phyloP scores from a whole-genome alignment of 2,329 filamentous ascomycete species.

The Trichoderma brevicompactum region DNA sequence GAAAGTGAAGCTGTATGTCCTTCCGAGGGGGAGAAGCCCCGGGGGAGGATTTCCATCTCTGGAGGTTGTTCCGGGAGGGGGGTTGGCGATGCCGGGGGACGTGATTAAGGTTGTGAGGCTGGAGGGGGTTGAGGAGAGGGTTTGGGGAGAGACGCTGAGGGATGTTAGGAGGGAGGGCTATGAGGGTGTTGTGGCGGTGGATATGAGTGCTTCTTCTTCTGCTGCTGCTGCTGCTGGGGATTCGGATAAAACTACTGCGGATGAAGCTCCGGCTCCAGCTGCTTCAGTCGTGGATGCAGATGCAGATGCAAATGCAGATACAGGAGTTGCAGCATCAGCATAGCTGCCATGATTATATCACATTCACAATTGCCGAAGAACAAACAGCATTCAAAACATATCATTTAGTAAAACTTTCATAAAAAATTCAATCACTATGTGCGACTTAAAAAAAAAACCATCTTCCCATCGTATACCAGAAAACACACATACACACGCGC shows the following conservation, averaged over 20 bases:
- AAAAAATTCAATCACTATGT: not conserved
- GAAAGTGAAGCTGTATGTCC: conserved; percentile 5
- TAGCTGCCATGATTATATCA: no score
- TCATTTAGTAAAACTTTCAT: not conserved
- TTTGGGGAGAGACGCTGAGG: conserved; percentile 36
- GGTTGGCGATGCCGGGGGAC: conserved; percentile 31
- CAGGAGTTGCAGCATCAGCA: not conserved
- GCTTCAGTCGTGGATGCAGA: not conserved
- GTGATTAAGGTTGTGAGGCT: conserved; percentile 40
- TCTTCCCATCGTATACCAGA: not conserved
- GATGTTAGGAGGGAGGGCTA: conserved; percentile 23
- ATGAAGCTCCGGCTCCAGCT: not conserved
- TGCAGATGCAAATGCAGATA: not conserved
- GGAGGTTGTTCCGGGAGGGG: not conserved
- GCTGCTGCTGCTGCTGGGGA: not conserved
- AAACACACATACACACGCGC: not conserved
- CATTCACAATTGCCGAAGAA: no score
- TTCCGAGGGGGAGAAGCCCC: not conserved
- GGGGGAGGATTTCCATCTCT: not conserved
- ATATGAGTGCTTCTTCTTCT: conserved; percentile 29
- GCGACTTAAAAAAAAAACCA: not conserved
- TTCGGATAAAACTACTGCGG: not conserved
- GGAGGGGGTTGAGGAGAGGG: conserved; percentile 35
- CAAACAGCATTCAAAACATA: not conserved
- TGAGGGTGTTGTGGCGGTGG: conserved; percentile 36